Conservation (phyloP, 177 flowering plant genomes). For the Telopea speciosissima region DNA sequence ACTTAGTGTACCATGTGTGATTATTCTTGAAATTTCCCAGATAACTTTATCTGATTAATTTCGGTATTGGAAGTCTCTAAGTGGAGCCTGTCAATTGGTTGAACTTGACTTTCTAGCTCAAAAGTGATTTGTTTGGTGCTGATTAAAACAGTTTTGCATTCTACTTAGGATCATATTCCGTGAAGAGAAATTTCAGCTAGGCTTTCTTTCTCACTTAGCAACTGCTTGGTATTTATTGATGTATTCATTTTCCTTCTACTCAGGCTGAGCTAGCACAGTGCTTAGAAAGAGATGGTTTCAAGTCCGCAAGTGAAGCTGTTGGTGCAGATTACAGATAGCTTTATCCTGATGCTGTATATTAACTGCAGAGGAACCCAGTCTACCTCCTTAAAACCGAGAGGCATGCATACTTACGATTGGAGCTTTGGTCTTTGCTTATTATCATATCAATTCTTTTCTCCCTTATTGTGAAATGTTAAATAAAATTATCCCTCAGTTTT, state of each 20-base stretch:
- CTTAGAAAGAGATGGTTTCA: slow-evolving; percentile 89
- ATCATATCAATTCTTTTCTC: not conserved
- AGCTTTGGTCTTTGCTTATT: not conserved
- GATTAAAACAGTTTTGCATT: not conserved
- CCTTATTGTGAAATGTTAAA: not conserved
- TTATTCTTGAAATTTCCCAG: too few relatives aligned
- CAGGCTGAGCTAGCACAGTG: slow-evolving; percentile 85
- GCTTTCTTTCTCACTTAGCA: not conserved
- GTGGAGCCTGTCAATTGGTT: not conserved
- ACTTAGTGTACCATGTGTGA: too few relatives aligned
- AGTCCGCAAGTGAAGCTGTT: slow-evolving; percentile 72
- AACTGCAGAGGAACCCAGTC: not conserved
- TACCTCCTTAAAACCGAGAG: not conserved
- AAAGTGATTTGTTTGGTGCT: not conserved
- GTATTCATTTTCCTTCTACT: slow-evolving; percentile 2
- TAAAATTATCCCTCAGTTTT: not conserved
- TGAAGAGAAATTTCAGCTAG: not conserved
- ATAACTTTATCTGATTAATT: too few relatives aligned
- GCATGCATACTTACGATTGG: not conserved
- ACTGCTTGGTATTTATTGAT: not conserved
- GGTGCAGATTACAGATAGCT: slow-evolving; percentile 79
- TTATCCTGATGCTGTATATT: not conserved
- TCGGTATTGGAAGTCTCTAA: not conserved
- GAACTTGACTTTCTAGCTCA: not conserved
- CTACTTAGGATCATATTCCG: not conserved